Evolutionary conservation across 768 basidiomycete species (phyloP).

Genomic region (Podaxis rugospora): DNA sequence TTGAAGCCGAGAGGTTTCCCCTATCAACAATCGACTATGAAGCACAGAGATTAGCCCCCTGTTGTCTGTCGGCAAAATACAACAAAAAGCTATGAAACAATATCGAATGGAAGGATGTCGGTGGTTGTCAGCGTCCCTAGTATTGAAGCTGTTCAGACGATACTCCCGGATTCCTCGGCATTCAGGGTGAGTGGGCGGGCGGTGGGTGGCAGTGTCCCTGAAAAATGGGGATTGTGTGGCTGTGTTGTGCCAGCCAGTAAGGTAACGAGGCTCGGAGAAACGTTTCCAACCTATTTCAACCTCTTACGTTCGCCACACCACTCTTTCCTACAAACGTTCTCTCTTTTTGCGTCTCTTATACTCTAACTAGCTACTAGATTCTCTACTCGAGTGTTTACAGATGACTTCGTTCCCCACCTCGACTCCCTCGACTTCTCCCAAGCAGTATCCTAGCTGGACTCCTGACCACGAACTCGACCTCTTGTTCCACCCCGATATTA

Average conservation of each 20-base stretch:
- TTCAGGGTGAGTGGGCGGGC: background rate
- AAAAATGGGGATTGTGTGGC: background rate
- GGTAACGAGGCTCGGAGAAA: background rate
- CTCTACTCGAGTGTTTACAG: background rate
- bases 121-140: too few relatives aligned
- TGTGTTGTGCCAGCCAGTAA: background rate
- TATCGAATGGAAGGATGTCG: too few relatives aligned
- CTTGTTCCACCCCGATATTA: constrained; percentile 68
- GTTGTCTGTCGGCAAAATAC: too few relatives aligned
- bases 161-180: too few relatives aligned
- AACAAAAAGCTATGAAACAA: too few relatives aligned
- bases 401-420: constrained; percentile 7
- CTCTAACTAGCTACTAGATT: background rate
- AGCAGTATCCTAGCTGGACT: constrained; percentile 10
- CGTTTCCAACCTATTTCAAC: constrained; percentile 9
- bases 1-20: too few relatives aligned
- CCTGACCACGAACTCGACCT: constrained; percentile 65
- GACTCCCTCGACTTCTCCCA: constrained; percentile 45
- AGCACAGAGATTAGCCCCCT: too few relatives aligned
- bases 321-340: constrained; percentile 1
- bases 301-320: background rate
- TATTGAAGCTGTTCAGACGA: too few relatives aligned
- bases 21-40: too few relatives aligned
- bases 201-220: background rate
- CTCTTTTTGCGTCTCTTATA: background rate